phyloP scores from a whole-genome alignment of 2,329 filamentous ascomycete genomes.

The Purpureocillium lavendulum region DNA sequence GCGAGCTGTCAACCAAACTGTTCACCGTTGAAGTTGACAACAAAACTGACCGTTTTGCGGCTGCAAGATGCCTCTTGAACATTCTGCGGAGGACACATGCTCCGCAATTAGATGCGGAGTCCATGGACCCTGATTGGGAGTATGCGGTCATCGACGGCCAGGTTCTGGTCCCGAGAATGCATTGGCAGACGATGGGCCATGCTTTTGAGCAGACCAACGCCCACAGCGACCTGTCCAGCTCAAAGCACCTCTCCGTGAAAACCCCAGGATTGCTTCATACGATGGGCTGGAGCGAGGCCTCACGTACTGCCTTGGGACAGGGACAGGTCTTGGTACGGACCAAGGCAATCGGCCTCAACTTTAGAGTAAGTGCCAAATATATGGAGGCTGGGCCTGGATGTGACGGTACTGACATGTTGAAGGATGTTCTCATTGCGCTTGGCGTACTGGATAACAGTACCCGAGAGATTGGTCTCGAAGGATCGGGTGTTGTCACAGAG shows the following conservation, averaged over 20 bases:
- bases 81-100: not conserved
- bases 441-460: slow-evolving; percentile 16
- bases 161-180: slow-evolving; percentile 4
- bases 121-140: slow-evolving; percentile 6
- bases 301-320: not conserved
- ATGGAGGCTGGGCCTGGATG: too few species aligned
- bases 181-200: slow-evolving; percentile 4
- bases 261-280: slow-evolving; percentile 4
- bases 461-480: slow-evolving; percentile 18
- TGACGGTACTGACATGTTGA: slow-evolving; percentile 10
- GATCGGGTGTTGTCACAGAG: slow-evolving; percentile 18
- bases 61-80: not conserved
- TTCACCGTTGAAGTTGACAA: slow-evolving; percentile 5
- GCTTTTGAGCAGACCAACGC: not conserved
- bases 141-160: slow-evolving; percentile 1
- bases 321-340: slow-evolving; percentile 7
- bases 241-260: not conserved
- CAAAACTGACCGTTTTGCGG: not conserved
- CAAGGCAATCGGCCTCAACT: slow-evolving; percentile 15
- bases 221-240: not conserved
- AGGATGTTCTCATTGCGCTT: slow-evolving; percentile 29
- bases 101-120: not conserved
- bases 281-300: slow-evolving; percentile 3
- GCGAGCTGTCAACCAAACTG: slow-evolving; percentile 3
- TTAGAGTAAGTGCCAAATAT: slow-evolving; percentile 8